Evolutionary conservation across 1,139 yeast genomes (phyloP).

Genomic region (Magnusiomyces magnusii): DNA sequence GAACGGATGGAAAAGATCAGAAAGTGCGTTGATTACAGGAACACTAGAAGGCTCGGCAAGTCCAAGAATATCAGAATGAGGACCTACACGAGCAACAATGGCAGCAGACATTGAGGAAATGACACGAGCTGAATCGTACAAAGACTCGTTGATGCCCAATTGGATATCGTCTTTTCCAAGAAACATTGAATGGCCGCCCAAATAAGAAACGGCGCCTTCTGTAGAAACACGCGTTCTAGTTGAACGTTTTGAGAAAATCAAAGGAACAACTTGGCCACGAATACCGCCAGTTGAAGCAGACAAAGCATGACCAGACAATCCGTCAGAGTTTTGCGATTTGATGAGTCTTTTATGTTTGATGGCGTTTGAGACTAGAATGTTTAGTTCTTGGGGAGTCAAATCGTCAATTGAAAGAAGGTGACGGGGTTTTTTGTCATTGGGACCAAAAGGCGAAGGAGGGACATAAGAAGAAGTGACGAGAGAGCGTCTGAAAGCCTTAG

Average conservation of each 20-base stretch:
- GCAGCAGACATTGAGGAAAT: constrained; percentile 93
- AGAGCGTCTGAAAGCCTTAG: background rate
- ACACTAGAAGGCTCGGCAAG: constrained; percentile 61
- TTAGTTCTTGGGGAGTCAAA: constrained; percentile 59
- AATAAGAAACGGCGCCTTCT: constrained; percentile 89
- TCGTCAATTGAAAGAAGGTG: constrained; percentile 78
- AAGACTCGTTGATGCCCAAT: constrained; percentile 84
- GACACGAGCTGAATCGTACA: constrained; percentile 81
- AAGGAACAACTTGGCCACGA: constrained; percentile 72
- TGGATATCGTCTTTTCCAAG: constrained; percentile 95
- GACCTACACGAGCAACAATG: constrained; percentile 86
- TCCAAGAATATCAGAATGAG: constrained; percentile 73
- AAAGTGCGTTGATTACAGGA: constrained; percentile 87
- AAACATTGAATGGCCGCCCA: constrained; percentile 96
- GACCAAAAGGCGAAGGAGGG: constrained; percentile 9
- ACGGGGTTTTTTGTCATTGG: constrained; percentile 34
- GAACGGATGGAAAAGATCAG: constrained; percentile 89
- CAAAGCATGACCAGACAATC: constrained; percentile 7
- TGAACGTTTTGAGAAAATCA: constrained; percentile 82
- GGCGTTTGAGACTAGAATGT: constrained; percentile 47
- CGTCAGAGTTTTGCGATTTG: constrained; percentile 12
- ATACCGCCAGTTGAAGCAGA: constrained; percentile 36
- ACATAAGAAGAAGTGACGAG: constrained; percentile 12
- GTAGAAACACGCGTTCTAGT: constrained; percentile 92
- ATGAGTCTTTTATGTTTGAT: constrained; percentile 27